Evolutionary conservation across 345 rosid genomes (phyloP).

Genomic region (Arabis hirsuta): DNA sequence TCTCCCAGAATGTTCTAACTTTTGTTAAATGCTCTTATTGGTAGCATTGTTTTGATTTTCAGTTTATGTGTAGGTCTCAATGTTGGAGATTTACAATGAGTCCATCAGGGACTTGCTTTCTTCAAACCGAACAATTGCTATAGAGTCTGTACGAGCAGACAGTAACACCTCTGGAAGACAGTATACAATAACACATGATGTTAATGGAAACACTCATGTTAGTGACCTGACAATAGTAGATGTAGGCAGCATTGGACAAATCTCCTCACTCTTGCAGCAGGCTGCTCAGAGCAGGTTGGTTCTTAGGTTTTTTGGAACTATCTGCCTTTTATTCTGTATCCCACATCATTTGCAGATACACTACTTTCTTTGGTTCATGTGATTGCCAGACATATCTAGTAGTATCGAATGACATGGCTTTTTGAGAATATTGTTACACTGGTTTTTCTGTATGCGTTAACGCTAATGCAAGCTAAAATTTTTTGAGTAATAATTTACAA

Average conservation of each 20-base stretch:
- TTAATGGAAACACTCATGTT: conserved; percentile 81
- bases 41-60: neutral
- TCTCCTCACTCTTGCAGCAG: conserved; percentile 72
- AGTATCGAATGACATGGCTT: neutral
- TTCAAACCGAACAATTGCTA: conserved; percentile 48
- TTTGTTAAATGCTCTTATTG: conserved; percentile 10
- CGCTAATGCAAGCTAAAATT: too few relatives aligned
- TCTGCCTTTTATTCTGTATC: neutral
- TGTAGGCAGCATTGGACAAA: conserved; percentile 73
- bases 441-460: neutral
- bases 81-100: conserved; percentile 97
- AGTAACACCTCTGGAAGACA: conserved; percentile 69
- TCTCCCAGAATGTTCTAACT: neutral
- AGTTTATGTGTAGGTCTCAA: conserved; percentile 63
- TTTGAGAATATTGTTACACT: conserved; percentile 5
- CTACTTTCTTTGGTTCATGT: neutral
- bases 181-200: conserved; percentile 80
- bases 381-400: conserved; percentile 1
- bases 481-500: neutral
- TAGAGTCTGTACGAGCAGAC: conserved; percentile 52
- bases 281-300: conserved; percentile 94
- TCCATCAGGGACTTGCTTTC: conserved; percentile 80
- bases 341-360: neutral
- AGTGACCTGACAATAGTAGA: conserved; percentile 81
- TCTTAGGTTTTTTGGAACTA: neutral